phyloP scores from a whole-genome alignment of 2,329 filamentous ascomycete genomes.

The Fusarium tuaranense region DNA sequence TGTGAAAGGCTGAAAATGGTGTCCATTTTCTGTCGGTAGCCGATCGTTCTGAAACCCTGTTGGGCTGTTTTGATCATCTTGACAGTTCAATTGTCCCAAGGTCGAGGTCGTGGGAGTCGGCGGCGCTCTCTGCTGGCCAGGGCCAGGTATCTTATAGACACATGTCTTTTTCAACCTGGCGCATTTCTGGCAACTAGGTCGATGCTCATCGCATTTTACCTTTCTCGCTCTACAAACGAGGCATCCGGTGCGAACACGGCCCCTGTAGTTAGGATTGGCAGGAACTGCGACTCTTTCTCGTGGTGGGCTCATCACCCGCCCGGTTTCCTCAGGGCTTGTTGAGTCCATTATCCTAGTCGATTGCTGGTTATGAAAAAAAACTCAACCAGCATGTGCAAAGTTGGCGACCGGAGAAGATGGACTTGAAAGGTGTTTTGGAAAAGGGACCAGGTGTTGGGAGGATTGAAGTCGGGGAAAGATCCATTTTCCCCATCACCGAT shows the following conservation, averaged over 20 bases:
- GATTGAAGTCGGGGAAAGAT: no score
- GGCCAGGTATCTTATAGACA: constrained; percentile 13
- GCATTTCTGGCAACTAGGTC: constrained; percentile 15
- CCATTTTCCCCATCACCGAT: no score
- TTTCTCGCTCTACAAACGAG: constrained; percentile 4
- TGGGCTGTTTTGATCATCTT: neutral
- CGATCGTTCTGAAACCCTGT: neutral
- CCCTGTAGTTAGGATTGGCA: neutral
- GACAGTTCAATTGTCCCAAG: neutral
- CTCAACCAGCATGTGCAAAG: neutral
- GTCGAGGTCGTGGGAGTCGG: neutral
- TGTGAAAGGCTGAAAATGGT: neutral
- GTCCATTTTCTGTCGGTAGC: neutral
- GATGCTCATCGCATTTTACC: constrained; percentile 14
- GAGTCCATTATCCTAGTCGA: neutral
- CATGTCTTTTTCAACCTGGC: constrained; percentile 6
- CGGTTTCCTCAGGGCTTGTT: neutral
- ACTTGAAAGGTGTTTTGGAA: neutral
- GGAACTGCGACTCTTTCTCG: neutral
- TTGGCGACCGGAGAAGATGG: neutral
- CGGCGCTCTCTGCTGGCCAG: neutral
- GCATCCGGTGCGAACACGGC: constrained; percentile 9
- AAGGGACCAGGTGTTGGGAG: neutral
- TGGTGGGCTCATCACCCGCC: neutral
- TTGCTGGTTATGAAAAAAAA: neutral